These are phyloP conservation scores for Suillus brevipes DNA, from an alignment of 768 basidiomycete species.

Conservation along the genomic window DNA sequence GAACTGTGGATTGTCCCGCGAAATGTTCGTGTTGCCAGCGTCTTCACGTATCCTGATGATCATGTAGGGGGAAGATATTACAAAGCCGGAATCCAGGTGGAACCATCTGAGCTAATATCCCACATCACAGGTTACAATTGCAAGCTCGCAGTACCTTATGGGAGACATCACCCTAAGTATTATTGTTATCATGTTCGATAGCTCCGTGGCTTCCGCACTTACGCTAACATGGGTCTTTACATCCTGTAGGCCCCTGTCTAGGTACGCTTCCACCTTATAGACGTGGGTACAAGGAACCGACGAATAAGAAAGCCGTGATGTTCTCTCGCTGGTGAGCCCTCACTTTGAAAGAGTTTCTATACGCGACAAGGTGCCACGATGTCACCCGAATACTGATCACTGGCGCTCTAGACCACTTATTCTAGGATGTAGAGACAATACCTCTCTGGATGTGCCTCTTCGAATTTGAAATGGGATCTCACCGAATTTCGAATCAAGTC, in stretches of 20 bases:
- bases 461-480: constrained; percentile 43
- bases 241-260: constrained; percentile 59
- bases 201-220: constrained; percentile 46
- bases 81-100: constrained; percentile 58
- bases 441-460: constrained; percentile 56
- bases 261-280: constrained; percentile 56
- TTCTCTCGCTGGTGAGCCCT: constrained; percentile 65
- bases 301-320: constrained; percentile 59
- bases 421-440: constrained; percentile 46
- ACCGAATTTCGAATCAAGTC: constrained; percentile 40
- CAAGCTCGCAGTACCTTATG: constrained; percentile 65
- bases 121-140: constrained; percentile 63
- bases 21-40: neutral
- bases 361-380: constrained; percentile 15
- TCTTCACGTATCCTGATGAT: neutral
- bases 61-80: constrained; percentile 42
- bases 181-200: constrained; percentile 52
- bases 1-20: constrained; percentile 37
- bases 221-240: neutral
- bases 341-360: constrained; percentile 63
- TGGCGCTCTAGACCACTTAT: constrained; percentile 70
- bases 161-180: constrained; percentile 74
- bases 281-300: constrained; percentile 49
- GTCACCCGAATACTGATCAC: neutral
- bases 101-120: constrained; percentile 68